Evolutionary conservation across 73 alveolate genomes (phyloP), one percentile per base, ranked within the genome.

Genomic region (Blepharisma japonicum): DNA sequence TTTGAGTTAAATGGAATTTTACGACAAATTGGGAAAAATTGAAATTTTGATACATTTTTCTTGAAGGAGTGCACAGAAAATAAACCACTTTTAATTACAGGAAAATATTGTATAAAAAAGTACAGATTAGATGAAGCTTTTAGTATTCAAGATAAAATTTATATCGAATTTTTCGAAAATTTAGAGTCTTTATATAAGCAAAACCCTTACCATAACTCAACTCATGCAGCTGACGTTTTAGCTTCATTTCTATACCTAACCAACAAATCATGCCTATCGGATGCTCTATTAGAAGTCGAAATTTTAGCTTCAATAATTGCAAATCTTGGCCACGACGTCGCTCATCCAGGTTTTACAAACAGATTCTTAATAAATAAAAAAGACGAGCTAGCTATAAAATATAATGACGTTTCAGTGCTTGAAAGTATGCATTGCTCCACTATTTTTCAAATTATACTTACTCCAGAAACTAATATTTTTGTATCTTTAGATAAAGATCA

Each of bases 341-440:
- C 83, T 54, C 95, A 88, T 71, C 95, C 95, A 21, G 95, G 95
- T n/a, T 77, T 81, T 71, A 88, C 83, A 49, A 88, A 88, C 80
- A 49, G 77, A 55, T 88, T 66, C 83, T 87, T 88, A 55, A 80
- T 80, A 71, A 87, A 88, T 77, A 71, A 87, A n/a, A 78, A 14
- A 48, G 56, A 77, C 55, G 82, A 86, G 49, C 23, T 81, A 45
- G 78, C 95, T 9, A 77, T 88, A 45, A 88, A 2, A 61, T n/a
- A 86, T 74, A 89, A 89, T 77, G 95, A 88, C 79, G 72, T 25
- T 85, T 80, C 86, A 70, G 82, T 27, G 71, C 47, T 61, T 20
- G 74, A 61, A 61, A 61, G 14, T 5, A 61, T 61, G 74, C 74
- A 61, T 25, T 20, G 74, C 23, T n/a, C 74, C 0, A 61, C 74